A percentile compares a stretch with the other conserved stretches of the same genome.
phyloP scores from a whole-genome alignment of 306 rosid species.

The Fragaria nilgerrensis region DNA sequence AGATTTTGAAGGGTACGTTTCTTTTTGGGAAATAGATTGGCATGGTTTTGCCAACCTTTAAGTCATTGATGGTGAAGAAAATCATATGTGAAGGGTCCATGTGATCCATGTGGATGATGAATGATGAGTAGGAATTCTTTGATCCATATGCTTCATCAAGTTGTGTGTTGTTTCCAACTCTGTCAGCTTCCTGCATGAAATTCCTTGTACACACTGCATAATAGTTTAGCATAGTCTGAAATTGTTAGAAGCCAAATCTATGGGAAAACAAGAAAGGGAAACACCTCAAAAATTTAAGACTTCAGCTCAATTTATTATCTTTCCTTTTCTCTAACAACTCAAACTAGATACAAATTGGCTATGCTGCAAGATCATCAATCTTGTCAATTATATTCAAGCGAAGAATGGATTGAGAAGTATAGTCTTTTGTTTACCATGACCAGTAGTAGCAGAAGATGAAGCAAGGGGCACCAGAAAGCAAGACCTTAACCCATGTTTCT shows the following conservation, averaged over 20 bases:
- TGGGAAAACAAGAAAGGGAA: neutral
- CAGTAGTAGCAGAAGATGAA: slow-evolving; percentile 31
- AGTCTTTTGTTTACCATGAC: slow-evolving; percentile 21
- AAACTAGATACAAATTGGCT: neutral
- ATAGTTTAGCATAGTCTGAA: neutral
- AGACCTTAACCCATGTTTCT: slow-evolving; percentile 30
- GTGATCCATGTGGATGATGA: slow-evolving; percentile 29
- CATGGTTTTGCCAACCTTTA: slow-evolving; percentile 51
- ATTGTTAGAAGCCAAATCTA: neutral
- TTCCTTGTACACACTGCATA: slow-evolving; percentile 37
- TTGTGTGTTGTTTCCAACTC: neutral
- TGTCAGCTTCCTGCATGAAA: slow-evolving; percentile 25
- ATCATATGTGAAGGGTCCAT: slow-evolving; percentile 50
- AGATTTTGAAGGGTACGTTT: slow-evolving; percentile 50
- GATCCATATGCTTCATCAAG: slow-evolving; percentile 4
- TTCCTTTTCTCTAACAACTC: neutral
- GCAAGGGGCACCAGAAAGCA: slow-evolving; percentile 29
- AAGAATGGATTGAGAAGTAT: neutral
- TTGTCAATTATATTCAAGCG: neutral
- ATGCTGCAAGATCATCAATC: slow-evolving; percentile 1
- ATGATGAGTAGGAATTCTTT: slow-evolving; percentile 10
- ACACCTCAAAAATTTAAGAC: neutral
- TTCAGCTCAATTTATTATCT: neutral
- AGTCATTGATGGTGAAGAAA: slow-evolving; percentile 63
- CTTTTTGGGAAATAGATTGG: slow-evolving; percentile 63